Base-by-base conservation (phyloP, 2,329 filamentous ascomycete genomes). In the Neophaeococcomyces aloes region DNA sequence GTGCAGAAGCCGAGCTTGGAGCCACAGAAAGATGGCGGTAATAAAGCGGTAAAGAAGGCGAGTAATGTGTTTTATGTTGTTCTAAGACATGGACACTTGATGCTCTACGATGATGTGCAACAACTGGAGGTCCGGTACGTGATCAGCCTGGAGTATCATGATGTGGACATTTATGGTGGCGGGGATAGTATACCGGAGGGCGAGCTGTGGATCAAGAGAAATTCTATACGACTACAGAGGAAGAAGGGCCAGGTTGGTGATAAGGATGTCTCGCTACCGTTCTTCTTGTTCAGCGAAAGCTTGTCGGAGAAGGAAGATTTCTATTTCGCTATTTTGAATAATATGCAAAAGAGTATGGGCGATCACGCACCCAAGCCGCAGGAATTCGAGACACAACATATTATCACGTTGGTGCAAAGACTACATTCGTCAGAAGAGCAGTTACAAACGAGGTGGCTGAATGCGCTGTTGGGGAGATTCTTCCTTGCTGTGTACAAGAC, bases 261-360 rank as follows among this genome's bases (percentile, higher is more conserved):
- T 27, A 55, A 71, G 21, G 72, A 75, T 27, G 58, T 74, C 2
- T 80, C 85, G 5, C 88, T 85, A 53, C 87, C 91, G 0, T 96
- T 95, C 65, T 96, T 81, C 58, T 70, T 98, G 3, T 98, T 96
- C 63, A 93, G 86, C 0, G 87, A 96, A 53, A 94, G 93, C 57
- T 86, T 86, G 60, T 94, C 88, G 0, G 86, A 91, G 36, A 98
- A 98, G 62, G 91, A 98, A 63, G 91, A 98, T 60, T 96, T 98
- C 64, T 98, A 98, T 62, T 89, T 94, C 63, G 84, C 89, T 10
- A 70, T 98, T 54, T 70, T 98, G 30, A 79, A 81, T 55, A 93
- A 88, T 51, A 84, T 94, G 59, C 81, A 87, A 53, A 79, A 81
- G 55, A 71, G 72, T 30, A 66, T 69, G 2, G 68, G 69, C 17